These are phyloP conservation scores for Aspergillus candidus DNA, from an alignment of 2,329 filamentous ascomycete genomes.

Conservation along the genomic window DNA sequence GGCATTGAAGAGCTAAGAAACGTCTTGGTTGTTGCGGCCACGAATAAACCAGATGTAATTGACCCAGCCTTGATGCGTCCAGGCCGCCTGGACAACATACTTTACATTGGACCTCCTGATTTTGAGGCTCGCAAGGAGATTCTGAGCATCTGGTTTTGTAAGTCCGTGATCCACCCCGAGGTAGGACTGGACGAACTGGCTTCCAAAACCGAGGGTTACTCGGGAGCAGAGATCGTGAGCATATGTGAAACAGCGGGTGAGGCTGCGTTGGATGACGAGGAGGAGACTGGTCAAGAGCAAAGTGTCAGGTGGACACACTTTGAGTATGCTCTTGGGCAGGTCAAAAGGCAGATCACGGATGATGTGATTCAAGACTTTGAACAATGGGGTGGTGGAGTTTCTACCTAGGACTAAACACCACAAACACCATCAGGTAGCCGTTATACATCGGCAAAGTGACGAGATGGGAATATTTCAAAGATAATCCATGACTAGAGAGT, in stretches of 20 bases:
- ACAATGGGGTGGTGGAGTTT: slow-evolving; percentile 41
- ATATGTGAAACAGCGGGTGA: slow-evolving; percentile 51
- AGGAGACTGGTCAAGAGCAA: slow-evolving; percentile 34
- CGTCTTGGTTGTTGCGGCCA: slow-evolving; percentile 83
- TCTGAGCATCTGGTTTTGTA: slow-evolving; percentile 60
- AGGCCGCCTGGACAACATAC: slow-evolving; percentile 74
- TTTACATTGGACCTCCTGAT: slow-evolving; percentile 82
- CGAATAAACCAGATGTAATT: slow-evolving; percentile 79
- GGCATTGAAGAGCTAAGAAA: slow-evolving; percentile 79
- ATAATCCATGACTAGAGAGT: too few relatives aligned
- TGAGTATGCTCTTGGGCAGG: slow-evolving; percentile 37
- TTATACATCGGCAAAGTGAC: too few relatives aligned
- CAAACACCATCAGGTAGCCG: too few relatives aligned
- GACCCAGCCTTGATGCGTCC: slow-evolving; percentile 81
- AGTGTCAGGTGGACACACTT: slow-evolving; percentile 40
- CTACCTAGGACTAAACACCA: too few relatives aligned
- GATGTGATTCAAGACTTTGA: slow-evolving; percentile 56
- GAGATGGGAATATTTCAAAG: too few relatives aligned
- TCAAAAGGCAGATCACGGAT: slow-evolving; percentile 54
- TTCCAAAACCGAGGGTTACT: slow-evolving; percentile 64
- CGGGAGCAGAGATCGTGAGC: slow-evolving; percentile 73
- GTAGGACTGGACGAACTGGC: slow-evolving; percentile 63
- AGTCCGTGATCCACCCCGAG: slow-evolving; percentile 55
- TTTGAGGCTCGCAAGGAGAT: slow-evolving; percentile 68
- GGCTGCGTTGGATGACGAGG: slow-evolving; percentile 48